These are phyloP conservation scores for Suillus weaverae DNA, from an alignment of 768 basidiomycete genomes.

Conservation along the genomic window DNA sequence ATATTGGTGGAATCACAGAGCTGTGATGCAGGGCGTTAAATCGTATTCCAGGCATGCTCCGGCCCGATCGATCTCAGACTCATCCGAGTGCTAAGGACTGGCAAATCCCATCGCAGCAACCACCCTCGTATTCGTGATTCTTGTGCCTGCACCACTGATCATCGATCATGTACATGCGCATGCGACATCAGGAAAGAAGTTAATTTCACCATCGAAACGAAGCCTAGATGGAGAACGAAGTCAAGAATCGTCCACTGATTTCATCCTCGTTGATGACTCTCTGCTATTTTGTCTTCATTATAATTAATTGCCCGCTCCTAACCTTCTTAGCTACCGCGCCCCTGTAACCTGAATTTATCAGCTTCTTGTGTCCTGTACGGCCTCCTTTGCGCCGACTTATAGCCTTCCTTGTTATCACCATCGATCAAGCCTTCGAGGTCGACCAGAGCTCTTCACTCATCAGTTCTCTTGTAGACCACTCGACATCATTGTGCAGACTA, in stretches of 20 bases:
- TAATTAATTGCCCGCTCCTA: background rate
- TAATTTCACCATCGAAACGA: background rate
- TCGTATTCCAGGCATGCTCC: background rate
- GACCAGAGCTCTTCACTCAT: background rate
- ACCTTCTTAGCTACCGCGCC: background rate
- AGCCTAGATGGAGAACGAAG: background rate
- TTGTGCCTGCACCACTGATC: background rate
- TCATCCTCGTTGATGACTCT: background rate
- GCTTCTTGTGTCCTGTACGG: background rate
- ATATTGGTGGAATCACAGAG: background rate
- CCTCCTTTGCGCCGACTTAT: background rate
- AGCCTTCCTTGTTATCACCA: conserved; percentile 5
- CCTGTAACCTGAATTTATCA: conserved; percentile 3
- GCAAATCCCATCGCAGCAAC: background rate
- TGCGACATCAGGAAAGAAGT: background rate
- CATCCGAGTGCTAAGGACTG: background rate
- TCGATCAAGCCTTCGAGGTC: background rate
- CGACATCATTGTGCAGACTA: background rate
- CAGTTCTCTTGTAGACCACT: conserved; percentile 2
- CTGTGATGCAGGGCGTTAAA: background rate
- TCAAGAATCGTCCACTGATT: background rate
- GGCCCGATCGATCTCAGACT: background rate
- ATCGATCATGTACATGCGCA: background rate
- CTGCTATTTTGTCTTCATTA: background rate
- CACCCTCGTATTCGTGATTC: background rate